Evolutionary conservation across 345 rosid genomes (phyloP).

Genomic region (Eucalyptus sp.): DNA sequence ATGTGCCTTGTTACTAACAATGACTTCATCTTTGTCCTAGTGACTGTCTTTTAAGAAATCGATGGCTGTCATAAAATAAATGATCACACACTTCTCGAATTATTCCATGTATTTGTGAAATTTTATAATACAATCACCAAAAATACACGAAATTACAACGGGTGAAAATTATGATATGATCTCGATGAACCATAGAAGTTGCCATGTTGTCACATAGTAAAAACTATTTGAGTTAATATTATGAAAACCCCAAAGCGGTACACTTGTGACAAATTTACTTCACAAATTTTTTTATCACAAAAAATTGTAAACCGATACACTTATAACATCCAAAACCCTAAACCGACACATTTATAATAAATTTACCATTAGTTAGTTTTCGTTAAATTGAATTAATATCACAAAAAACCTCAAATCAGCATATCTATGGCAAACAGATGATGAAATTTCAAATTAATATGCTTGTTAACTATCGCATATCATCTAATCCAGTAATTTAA

Average conservation of each 20-base stretch:
- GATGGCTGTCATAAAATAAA: neutral
- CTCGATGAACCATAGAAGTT: neutral
- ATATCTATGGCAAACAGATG: no score
- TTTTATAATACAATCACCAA: neutral
- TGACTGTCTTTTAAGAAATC: neutral
- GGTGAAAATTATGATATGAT: neutral
- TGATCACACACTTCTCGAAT: neutral
- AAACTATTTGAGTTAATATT: no score
- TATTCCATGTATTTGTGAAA: neutral
- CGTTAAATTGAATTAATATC: no score
- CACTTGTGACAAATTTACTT: accelerated
- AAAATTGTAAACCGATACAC: no score
- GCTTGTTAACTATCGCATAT: no score
- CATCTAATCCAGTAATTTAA: no score
- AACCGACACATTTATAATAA: no score
- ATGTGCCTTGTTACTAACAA: neutral
- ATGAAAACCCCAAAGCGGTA: accelerated
- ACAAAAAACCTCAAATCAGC: no score
- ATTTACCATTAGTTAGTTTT: accelerated
- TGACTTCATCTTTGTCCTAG: neutral
- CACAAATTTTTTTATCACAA: no score
- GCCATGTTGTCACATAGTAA: no score
- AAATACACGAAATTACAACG: neutral
- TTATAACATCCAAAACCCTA: no score
- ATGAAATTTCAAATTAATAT: no score